phyloP scores from a whole-genome alignment of 2,329 filamentous ascomycete genomes.

The Diaporthe caulivora region DNA sequence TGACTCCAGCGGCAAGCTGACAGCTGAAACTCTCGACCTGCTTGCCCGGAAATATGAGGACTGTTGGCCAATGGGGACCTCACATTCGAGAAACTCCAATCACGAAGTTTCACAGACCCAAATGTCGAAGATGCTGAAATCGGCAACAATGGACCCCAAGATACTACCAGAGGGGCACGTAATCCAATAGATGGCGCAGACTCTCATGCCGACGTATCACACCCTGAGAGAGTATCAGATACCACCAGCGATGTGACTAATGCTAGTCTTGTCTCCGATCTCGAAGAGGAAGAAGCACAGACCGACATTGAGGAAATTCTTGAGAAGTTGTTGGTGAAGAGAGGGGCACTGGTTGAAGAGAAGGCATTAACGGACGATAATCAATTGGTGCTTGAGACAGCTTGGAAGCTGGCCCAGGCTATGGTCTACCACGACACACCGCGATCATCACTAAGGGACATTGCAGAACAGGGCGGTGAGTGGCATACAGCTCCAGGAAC shows the following conservation, averaged over 20 bases:
- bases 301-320: neutral
- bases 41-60: neutral
- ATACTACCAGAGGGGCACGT: neutral
- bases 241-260: neutral
- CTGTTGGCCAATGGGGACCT: neutral
- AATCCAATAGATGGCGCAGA: neutral
- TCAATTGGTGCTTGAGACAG: neutral
- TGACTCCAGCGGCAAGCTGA: neutral
- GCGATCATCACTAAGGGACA: neutral
- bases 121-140: neutral
- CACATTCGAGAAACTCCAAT: neutral
- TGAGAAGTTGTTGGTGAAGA: neutral
- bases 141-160: neutral
- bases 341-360: neutral
- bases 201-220: neutral
- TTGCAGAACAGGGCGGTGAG: neutral
- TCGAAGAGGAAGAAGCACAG: neutral
- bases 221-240: neutral
- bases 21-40: neutral
- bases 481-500: neutral
- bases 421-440: slow-evolving; percentile 9
- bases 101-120: neutral
- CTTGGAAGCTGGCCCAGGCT: neutral
- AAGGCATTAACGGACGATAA: neutral
- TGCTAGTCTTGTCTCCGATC: neutral